Conservation (phyloP, 306 rosid genomes). For the Trifolium pratense region DNA sequence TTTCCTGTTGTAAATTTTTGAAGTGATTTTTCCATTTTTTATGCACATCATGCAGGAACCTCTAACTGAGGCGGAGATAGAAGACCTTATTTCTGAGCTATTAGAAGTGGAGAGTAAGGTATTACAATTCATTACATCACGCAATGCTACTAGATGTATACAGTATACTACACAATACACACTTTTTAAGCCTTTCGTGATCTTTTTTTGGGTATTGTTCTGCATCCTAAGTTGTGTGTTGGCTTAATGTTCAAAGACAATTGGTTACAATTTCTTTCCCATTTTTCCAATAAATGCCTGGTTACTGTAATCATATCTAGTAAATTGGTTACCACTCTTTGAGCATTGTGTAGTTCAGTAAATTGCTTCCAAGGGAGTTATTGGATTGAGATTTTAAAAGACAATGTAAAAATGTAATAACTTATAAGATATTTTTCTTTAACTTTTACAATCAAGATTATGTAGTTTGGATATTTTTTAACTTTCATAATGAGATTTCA, state of each 20-base stretch:
- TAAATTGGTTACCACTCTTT: background rate
- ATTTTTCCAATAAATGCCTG: constrained; percentile 7
- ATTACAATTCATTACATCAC: constrained; percentile 39
- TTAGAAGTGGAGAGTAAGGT: constrained; percentile 98
- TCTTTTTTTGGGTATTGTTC: constrained; percentile 3
- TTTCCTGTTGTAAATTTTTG: constrained; percentile 21
- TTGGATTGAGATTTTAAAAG: background rate
- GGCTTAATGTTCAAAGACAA: constrained; percentile 1
- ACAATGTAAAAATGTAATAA: background rate
- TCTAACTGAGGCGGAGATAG: constrained; percentile 74
- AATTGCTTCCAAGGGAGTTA: background rate
- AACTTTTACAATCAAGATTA: background rate
- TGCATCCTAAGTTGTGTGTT: constrained; percentile 21
- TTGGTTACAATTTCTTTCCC: background rate
- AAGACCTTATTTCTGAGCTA: constrained; percentile 80
- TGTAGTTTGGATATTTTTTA: background rate
- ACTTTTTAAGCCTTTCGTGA: constrained; percentile 12
- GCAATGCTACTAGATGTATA: constrained; percentile 18
- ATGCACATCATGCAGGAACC: constrained; percentile 70
- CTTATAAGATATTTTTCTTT: background rate
- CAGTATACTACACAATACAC: background rate
- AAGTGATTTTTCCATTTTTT: constrained; percentile 19
- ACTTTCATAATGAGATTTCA: background rate
- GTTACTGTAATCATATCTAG: constrained; percentile 1
- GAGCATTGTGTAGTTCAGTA: background rate